Conservation (phyloP, 192 early-diverging fungal genomes). For the Coemansia sp. region DNA sequence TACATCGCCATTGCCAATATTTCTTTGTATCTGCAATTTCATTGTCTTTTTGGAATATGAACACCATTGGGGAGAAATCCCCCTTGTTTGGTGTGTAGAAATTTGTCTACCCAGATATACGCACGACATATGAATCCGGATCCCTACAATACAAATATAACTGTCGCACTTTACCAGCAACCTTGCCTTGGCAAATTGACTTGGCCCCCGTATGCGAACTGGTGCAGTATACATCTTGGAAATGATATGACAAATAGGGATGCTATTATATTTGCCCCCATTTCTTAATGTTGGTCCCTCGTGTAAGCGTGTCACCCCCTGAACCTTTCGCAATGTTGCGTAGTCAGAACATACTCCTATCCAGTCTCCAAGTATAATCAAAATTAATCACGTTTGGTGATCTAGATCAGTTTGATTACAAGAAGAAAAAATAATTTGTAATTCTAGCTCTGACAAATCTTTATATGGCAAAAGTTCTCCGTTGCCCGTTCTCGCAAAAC, state of each 20-base stretch:
- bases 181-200: neutral
- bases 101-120: neutral
- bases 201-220: neutral
- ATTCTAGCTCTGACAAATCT: neutral
- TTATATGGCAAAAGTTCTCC: neutral
- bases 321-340: neutral
- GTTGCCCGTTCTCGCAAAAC: neutral
- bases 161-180: neutral
- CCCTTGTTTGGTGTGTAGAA: neutral
- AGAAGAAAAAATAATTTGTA: constrained; percentile 8
- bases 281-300: neutral
- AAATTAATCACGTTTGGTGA: neutral
- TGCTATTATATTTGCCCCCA: neutral
- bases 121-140: neutral
- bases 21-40: neutral
- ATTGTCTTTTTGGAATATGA: neutral
- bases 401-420: neutral
- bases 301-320: neutral
- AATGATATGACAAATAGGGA: neutral
- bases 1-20: neutral
- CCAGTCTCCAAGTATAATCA: neutral
- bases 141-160: neutral
- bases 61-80: neutral
- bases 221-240: constrained; percentile 1
- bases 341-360: neutral